Evolutionary conservation across 495 filamentous ascomycete genomes (phyloP).

Genomic region (Annulohypoxylon stygium): DNA sequence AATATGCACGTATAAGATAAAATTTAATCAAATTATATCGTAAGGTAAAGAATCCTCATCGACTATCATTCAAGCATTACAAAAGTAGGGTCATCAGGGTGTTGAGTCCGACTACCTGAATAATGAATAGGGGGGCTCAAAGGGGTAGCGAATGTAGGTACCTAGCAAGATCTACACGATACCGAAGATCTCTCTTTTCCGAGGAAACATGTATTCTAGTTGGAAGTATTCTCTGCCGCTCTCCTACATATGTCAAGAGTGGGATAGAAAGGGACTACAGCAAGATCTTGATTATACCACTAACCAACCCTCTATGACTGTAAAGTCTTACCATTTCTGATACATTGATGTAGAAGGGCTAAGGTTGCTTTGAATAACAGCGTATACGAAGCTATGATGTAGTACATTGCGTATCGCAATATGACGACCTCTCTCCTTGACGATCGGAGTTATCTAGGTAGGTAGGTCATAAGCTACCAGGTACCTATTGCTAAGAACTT

Average conservation of each 20-base stretch:
- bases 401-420: neutral
- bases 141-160: neutral
- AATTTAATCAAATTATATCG: neutral
- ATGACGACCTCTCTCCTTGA: neutral
- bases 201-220: neutral
- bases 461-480: neutral
- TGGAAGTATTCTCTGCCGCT: neutral
- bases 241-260: neutral
- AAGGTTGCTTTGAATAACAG: neutral
- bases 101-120: neutral
- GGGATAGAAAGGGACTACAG: neutral
- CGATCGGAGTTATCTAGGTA: no score
- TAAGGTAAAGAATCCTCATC: constrained; percentile 8
- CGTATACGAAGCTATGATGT: neutral
- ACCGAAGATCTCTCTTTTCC: neutral
- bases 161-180: neutral
- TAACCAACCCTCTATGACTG: neutral
- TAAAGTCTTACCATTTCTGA: no score
- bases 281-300: neutral
- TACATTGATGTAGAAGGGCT: neutral
- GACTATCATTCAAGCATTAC: neutral
- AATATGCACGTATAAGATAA: neutral
- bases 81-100: no score
- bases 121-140: neutral
- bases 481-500: no score